phyloP scores from a whole-genome alignment of 306 rosid species.

The Castanospermum australe region DNA sequence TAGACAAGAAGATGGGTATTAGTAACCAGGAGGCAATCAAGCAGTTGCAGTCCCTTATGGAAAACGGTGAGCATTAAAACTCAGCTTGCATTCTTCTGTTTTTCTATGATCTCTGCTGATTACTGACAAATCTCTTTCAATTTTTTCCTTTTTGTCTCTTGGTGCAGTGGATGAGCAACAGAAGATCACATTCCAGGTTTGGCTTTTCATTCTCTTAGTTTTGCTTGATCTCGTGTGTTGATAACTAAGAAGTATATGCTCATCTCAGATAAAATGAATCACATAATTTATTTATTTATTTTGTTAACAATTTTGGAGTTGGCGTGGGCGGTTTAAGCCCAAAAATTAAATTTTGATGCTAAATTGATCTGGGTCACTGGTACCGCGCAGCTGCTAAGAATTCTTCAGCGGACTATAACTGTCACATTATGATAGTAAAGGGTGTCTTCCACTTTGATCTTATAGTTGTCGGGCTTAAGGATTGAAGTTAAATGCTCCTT shows the following conservation, averaged over 20 bases:
- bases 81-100: background rate
- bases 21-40: constrained; percentile 55
- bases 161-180: constrained; percentile 47
- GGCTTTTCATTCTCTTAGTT: background rate
- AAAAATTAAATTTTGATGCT: background rate
- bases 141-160: background rate
- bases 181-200: constrained; percentile 54
- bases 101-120: constrained; percentile 16
- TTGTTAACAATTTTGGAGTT: background rate
- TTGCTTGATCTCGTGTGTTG: background rate
- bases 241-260: background rate
- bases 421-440: background rate
- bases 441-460: background rate
- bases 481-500: background rate
- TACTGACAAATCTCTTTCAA: background rate
- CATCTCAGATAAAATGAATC: background rate
- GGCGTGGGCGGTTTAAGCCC: background rate
- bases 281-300: background rate
- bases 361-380: background rate
- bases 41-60: constrained; percentile 49
- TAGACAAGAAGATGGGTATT: constrained; percentile 41
- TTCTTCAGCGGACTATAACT: background rate
- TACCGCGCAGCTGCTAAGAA: background rate
- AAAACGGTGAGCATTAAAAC: constrained; percentile 36
- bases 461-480: background rate